A percentile compares a stretch with the other conserved stretches of the same genome.
These are phyloP conservation scores for Naganishia onofrii DNA, from an alignment of 768 basidiomycete species.

Conservation along the genomic window DNA sequence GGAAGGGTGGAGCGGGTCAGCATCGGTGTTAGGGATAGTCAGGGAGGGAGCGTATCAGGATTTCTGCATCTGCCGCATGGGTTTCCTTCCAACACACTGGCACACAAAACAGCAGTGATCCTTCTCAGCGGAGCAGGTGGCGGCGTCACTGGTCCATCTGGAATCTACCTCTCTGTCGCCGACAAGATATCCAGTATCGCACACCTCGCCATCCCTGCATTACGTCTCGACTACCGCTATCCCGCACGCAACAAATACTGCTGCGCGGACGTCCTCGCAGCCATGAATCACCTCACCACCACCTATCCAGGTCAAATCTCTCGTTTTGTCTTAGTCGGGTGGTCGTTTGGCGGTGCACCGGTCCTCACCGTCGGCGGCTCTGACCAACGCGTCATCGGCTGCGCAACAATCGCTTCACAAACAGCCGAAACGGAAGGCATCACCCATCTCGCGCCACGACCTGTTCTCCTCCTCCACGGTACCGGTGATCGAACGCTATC, in stretches of 20 bases:
- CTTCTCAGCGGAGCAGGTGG: conserved; percentile 17
- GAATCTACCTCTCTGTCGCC: conserved; percentile 3
- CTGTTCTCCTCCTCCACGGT: neutral
- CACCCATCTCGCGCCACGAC: neutral
- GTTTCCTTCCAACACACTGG: neutral
- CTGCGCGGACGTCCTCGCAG: conserved; percentile 1
- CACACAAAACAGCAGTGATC: neutral
- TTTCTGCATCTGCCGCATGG: neutral
- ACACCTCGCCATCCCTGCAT: neutral
- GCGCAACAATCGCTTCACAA: neutral
- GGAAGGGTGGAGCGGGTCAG: neutral
- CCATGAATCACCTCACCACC: neutral
- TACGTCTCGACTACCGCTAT: conserved; percentile 15
- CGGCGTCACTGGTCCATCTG: neutral
- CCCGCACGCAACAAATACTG: conserved; percentile 15
- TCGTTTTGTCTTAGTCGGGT: neutral
- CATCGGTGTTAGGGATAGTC: neutral
- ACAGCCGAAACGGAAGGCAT: conserved; percentile 2
- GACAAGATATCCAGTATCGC: neutral
- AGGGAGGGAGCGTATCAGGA: neutral
- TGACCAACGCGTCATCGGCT: neutral
- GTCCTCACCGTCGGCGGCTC: conserved; percentile 2
- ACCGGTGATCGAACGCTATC: neutral
- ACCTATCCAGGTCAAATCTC: neutral
- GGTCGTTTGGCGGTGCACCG: conserved; percentile 15